A percentile compares a stretch with the other conserved stretches of the same genome.
Conservation (phyloP, 2,329 filamentous ascomycete genomes). For the Lachnellula willkommii region DNA sequence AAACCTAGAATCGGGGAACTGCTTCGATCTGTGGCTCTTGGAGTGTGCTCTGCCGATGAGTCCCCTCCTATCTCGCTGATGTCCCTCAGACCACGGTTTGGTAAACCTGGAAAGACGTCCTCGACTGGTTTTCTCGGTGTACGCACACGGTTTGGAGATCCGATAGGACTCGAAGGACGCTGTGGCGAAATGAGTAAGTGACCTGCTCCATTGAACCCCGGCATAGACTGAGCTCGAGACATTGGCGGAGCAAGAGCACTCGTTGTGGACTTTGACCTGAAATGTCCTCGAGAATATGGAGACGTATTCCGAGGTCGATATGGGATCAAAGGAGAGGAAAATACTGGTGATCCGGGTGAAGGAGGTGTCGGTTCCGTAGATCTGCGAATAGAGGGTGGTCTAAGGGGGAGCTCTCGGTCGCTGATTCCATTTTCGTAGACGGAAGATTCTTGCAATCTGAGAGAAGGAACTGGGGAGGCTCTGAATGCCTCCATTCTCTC, state of each 20-base stretch:
- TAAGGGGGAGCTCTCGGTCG: constrained; percentile 27
- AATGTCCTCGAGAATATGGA: constrained; percentile 52
- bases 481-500: constrained; percentile 64
- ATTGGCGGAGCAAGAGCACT: constrained; percentile 51
- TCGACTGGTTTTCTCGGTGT: constrained; percentile 53
- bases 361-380: constrained; percentile 53
- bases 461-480: constrained; percentile 49
- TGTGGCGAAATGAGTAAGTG: constrained; percentile 50
- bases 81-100: constrained; percentile 32
- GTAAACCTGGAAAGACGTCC: constrained; percentile 53
- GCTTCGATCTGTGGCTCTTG: constrained; percentile 42
- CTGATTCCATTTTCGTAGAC: constrained; percentile 13
- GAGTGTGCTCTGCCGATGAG: constrained; percentile 40
- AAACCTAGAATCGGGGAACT: constrained; percentile 45
- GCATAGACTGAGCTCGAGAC: constrained; percentile 60
- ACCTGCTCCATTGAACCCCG: constrained; percentile 54
- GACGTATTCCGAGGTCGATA: constrained; percentile 60
- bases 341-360: constrained; percentile 45
- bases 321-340: constrained; percentile 41
- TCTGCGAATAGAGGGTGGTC: constrained; percentile 50
- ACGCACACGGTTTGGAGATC: constrained; percentile 48
- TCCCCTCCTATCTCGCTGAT: constrained; percentile 22
- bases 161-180: constrained; percentile 49
- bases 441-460: constrained; percentile 39
- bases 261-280: constrained; percentile 53